A percentile compares a stretch with the other conserved stretches of the same genome.
These are phyloP conservation scores for Colletotrichum agaves DNA, from an alignment of 2,329 filamentous ascomycete species.

Conservation along the genomic window DNA sequence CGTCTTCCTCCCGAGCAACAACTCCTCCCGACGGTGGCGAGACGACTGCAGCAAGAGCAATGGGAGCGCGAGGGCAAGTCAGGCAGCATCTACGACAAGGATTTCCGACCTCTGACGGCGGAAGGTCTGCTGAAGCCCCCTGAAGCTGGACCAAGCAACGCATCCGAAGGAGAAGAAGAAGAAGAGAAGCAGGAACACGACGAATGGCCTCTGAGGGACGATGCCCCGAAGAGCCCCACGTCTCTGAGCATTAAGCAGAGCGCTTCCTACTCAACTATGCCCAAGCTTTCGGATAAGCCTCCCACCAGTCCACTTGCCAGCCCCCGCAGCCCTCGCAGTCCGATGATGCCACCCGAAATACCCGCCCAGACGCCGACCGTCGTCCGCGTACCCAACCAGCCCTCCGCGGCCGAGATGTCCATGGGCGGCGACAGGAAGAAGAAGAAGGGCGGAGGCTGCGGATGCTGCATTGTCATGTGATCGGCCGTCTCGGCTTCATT, in stretches of 20 bases:
- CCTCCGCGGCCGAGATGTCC: slow-evolving; percentile 28
- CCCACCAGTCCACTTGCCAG: slow-evolving; percentile 54
- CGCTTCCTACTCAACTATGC: slow-evolving; percentile 72
- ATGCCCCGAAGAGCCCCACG: slow-evolving; percentile 59
- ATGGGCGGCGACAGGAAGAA: slow-evolving; percentile 43
- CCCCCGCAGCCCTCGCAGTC: slow-evolving; percentile 54
- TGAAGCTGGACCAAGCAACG: slow-evolving; percentile 44
- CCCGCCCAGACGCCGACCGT: slow-evolving; percentile 39
- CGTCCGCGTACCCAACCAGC: slow-evolving; percentile 39
- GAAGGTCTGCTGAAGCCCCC: slow-evolving; percentile 63
- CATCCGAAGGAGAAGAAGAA: slow-evolving; percentile 41
- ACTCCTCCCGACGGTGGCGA: slow-evolving; percentile 92
- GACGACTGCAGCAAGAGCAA: slow-evolving; percentile 89
- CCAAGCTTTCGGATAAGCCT: slow-evolving; percentile 63
- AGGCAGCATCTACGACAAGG: slow-evolving; percentile 85
- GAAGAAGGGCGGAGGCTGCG: slow-evolving; percentile 57
- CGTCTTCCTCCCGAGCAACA: slow-evolving; percentile 94
- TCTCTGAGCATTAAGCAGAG: slow-evolving; percentile 48
- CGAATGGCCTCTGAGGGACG: slow-evolving; percentile 71
- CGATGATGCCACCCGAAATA: slow-evolving; percentile 46
- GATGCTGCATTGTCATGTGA: slow-evolving; percentile 64
- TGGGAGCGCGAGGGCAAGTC: slow-evolving; percentile 94
- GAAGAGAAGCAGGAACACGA: slow-evolving; percentile 47
- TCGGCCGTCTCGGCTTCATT: not conserved
- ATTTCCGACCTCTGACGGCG: slow-evolving; percentile 85